phyloP scores from a whole-genome alignment of 176 grass and related monocot genomes.

The Oryza rufipogon region DNA sequence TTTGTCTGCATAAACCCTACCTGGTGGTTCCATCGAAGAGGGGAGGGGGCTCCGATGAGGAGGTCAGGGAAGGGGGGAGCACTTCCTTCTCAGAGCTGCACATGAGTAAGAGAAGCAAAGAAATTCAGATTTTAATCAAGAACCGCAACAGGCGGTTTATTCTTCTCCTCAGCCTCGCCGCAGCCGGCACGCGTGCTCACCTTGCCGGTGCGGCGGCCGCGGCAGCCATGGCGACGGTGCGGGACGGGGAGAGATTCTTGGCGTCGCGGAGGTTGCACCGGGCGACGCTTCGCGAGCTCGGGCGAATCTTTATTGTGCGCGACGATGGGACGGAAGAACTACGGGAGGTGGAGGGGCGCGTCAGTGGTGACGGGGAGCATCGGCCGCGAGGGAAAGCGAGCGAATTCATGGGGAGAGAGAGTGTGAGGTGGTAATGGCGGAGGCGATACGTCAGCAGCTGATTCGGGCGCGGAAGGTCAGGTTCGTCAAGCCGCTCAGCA shows the following conservation, averaged over 20 bases:
- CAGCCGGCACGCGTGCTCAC: conserved; percentile 16
- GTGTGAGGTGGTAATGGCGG: background rate
- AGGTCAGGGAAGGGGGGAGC: conserved; percentile 58
- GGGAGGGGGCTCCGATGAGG: conserved; percentile 65
- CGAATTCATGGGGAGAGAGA: conserved; percentile 23
- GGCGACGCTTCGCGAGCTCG: background rate
- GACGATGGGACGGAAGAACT: background rate
- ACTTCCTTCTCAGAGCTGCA: conserved; percentile 52
- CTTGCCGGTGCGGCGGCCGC: conserved; percentile 24
- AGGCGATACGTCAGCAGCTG: conserved; percentile 24
- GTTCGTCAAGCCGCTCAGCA: background rate
- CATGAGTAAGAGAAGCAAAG: background rate
- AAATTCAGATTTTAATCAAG: background rate
- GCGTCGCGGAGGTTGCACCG: background rate
- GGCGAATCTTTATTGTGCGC: conserved; percentile 23
- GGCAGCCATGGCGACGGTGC: conserved; percentile 49
- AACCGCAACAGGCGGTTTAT: background rate
- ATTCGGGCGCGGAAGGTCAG: background rate
- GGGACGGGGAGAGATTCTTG: background rate
- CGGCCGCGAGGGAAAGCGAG: conserved; percentile 16
- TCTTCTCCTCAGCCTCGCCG: background rate
- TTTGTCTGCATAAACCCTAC: conserved; percentile 16
- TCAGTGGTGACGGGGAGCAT: conserved; percentile 41
- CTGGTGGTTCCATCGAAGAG: conserved; percentile 89
- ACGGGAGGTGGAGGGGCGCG: conserved; percentile 24